Conservation (phyloP, 2,329 filamentous ascomycete species). For the Fusarium tanahbumbuense region DNA sequence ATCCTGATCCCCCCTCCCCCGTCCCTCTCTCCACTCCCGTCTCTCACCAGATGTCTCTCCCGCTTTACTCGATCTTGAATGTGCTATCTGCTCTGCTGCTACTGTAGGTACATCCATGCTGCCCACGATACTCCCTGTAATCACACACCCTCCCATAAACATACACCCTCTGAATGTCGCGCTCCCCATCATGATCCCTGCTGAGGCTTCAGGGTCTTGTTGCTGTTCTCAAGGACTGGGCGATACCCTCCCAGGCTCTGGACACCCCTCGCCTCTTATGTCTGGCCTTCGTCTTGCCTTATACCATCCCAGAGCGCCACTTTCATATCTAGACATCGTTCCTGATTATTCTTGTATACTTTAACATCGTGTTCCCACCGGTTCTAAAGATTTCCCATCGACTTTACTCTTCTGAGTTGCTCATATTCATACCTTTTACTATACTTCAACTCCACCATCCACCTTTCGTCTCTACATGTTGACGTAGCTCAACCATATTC, state of each 20-base stretch:
- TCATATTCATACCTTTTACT: slow-evolving; percentile 13
- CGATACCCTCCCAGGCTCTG: slow-evolving; percentile 37
- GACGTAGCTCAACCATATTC: slow-evolving; percentile 18
- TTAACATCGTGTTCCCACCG: slow-evolving; percentile 27
- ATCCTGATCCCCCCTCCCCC: slow-evolving; percentile 12
- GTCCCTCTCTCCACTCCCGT: slow-evolving; percentile 34
- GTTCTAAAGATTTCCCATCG: slow-evolving; percentile 15
- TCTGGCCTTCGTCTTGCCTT: slow-evolving; percentile 36
- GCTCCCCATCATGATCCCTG: slow-evolving; percentile 39
- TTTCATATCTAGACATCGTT: slow-evolving; percentile 39
- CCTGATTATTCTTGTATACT: slow-evolving; percentile 33
- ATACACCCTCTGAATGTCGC: slow-evolving; percentile 17
- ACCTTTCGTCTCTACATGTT: slow-evolving; percentile 23
- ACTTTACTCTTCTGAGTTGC: slow-evolving; percentile 23
- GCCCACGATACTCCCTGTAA: slow-evolving; percentile 13
- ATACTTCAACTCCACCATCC: slow-evolving; percentile 14
- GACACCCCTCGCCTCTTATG: slow-evolving; percentile 35
- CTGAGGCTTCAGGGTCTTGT: slow-evolving; percentile 38
- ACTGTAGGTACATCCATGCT: slow-evolving; percentile 27
- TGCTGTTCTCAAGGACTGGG: slow-evolving; percentile 40
- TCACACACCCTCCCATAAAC: slow-evolving; percentile 2
- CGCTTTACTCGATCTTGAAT: slow-evolving; percentile 34
- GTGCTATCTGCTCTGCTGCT: slow-evolving; percentile 22
- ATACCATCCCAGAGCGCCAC: slow-evolving; percentile 37
- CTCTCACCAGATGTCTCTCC: slow-evolving; percentile 26